Percentiles rank a stretch among this genome's conserved stretches.
These are phyloP conservation scores for Sclerospora graminicola DNA, from an alignment of 352 stramenopile species.

Conservation along the genomic window DNA sequence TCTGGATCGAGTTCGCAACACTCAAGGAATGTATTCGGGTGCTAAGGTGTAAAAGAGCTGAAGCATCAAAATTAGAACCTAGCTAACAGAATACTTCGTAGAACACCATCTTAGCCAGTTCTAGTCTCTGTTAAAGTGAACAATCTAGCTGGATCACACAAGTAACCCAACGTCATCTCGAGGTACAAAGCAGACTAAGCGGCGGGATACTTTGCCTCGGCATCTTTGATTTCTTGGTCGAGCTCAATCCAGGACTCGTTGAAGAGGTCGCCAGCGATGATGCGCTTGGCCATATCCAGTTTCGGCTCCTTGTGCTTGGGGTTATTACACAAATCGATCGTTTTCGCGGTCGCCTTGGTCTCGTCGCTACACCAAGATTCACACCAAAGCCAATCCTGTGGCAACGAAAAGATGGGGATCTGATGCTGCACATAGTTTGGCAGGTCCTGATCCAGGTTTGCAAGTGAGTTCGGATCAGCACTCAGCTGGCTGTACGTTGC, in stretches of 20 bases:
- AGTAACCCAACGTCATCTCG: no score
- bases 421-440: conserved; percentile 96
- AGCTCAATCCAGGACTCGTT: conserved; percentile 97
- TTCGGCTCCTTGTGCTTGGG: conserved; percentile 99
- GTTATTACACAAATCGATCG: conserved; percentile 99
- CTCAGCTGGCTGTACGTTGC: conserved; percentile 95
- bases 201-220: conserved; percentile 32
- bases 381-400: conserved; percentile 99
- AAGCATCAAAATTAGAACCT: no score
- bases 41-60: conserved; percentile 37
- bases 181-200: no score
- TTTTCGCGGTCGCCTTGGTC: conserved; percentile 96
- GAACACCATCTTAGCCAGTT: no score
- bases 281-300: conserved; percentile 98
- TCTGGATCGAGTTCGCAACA: conserved; percentile 69
- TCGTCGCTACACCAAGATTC: conserved; percentile 99
- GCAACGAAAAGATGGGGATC: conserved; percentile 96
- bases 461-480: conserved; percentile 96
- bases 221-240: conserved; percentile 92
- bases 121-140: no score
- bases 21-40: conserved; percentile 59
- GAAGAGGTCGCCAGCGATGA: conserved; percentile 96
- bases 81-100: no score
- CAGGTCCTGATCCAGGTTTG: conserved; percentile 99
- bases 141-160: no score